phyloP scores from a whole-genome alignment of 208 protist genomes.

The Wallacemonas sp. region DNA sequence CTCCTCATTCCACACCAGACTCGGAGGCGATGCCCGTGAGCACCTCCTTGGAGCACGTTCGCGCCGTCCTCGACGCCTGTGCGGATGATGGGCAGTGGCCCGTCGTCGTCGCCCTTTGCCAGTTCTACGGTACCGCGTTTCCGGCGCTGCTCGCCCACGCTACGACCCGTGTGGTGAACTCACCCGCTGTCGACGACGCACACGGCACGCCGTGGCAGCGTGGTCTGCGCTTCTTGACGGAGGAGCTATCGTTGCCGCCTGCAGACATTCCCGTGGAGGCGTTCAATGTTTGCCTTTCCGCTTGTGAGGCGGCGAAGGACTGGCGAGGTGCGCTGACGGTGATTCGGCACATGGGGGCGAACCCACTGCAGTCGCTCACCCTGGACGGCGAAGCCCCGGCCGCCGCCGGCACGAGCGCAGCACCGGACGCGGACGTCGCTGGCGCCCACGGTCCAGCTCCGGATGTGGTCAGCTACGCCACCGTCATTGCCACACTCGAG shows the following conservation, averaged over 20 bases:
- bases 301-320: slow-evolving; percentile 63
- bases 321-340: slow-evolving; percentile 62
- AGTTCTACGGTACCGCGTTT: slow-evolving; percentile 35
- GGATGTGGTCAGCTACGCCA: slow-evolving; percentile 83
- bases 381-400: slow-evolving; percentile 1
- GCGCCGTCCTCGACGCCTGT: slow-evolving; percentile 52
- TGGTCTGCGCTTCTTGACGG: slow-evolving; percentile 42
- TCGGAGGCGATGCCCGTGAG: slow-evolving; percentile 13
- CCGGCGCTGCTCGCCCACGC: slow-evolving; percentile 33
- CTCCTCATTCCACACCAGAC: not conserved
- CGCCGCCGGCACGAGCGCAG: not conserved
- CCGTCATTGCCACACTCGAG: slow-evolving; percentile 82
- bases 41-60: slow-evolving; percentile 43
- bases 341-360: slow-evolving; percentile 77
- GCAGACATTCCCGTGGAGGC: slow-evolving; percentile 63
- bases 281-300: slow-evolving; percentile 65
- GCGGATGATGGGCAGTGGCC: slow-evolving; percentile 46
- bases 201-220: slow-evolving; percentile 20
- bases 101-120: slow-evolving; percentile 38
- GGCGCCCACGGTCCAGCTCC: slow-evolving; percentile 39
- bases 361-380: slow-evolving; percentile 35
- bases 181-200: not conserved
- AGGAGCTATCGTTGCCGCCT: slow-evolving; percentile 22
- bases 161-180: not conserved
- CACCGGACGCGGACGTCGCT: not conserved